Evolutionary conservation across 176 grass and related monocot species (phyloP).

Genomic region (Rhynchospora pubera): DNA sequence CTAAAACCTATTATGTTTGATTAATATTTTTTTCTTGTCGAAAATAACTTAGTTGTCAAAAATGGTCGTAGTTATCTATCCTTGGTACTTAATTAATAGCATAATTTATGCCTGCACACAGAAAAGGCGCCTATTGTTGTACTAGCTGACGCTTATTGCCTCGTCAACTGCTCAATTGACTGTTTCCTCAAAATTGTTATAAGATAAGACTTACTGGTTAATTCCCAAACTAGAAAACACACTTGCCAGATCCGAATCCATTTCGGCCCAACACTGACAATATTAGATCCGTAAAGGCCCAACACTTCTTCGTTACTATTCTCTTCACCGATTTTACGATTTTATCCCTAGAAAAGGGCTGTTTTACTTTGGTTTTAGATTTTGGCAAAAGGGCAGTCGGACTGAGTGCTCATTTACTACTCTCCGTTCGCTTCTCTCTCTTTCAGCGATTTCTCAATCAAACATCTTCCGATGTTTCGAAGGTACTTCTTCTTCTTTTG

Average conservation of each 20-base stretch:
- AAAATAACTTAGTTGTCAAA: too few species aligned
- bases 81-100: too few species aligned
- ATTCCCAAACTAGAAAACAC: too few species aligned
- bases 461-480: conserved; percentile 16
- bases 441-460: background rate
- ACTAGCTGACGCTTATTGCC: too few species aligned
- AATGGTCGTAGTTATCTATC: too few species aligned
- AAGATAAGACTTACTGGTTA: too few species aligned
- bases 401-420: background rate
- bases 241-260: background rate
- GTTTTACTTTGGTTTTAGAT: background rate
- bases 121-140: too few species aligned
- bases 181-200: too few species aligned
- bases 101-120: too few species aligned
- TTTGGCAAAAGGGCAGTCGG: background rate
- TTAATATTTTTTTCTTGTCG: too few species aligned
- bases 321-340: background rate
- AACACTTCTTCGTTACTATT: background rate
- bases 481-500: background rate
- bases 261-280: background rate
- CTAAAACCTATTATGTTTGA: background rate
- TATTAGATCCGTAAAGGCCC: background rate
- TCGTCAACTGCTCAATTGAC: too few species aligned
- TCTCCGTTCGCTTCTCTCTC: background rate
- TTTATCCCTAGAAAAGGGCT: background rate